These are phyloP conservation scores for Microsporum ferrugineum DNA, from an alignment of 2,329 filamentous ascomycete genomes.

Conservation along the genomic window DNA sequence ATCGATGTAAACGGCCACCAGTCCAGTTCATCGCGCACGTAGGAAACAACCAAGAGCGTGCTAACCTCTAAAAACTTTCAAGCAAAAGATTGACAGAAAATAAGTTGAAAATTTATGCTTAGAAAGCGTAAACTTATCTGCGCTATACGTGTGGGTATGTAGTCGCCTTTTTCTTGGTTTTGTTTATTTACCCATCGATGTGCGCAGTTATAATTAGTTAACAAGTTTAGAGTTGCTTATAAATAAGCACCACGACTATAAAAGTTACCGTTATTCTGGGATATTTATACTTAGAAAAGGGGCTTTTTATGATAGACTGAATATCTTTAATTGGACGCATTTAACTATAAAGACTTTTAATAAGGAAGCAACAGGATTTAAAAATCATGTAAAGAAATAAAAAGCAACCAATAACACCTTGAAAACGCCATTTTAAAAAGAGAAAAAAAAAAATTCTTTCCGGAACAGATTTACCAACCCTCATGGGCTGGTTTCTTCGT, in stretches of 20 bases:
- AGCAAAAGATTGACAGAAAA: neutral
- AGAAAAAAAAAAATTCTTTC: neutral
- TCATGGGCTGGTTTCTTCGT: neutral
- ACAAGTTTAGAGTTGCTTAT: no score
- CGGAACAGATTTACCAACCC: neutral
- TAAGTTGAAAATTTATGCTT: neutral
- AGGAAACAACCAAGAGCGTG: neutral
- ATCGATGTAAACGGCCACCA: constrained; percentile 32
- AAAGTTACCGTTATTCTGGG: no score
- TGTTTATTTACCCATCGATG: neutral
- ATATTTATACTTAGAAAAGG: no score
- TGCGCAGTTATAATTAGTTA: no score
- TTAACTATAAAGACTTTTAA: no score
- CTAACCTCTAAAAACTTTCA: neutral
- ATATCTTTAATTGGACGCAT: no score
- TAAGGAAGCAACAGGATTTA: no score
- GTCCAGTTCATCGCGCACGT: constrained; percentile 34
- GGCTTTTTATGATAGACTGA: no score
- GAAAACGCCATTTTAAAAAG: neutral
- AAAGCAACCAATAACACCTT: neutral
- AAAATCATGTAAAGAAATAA: neutral
- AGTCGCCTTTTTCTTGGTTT: neutral
- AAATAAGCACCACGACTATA: no score
- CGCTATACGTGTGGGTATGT: neutral
- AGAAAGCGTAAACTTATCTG: neutral